Conservation (phyloP, 306 rosid species). For the Pterocarpus santalinus region DNA sequence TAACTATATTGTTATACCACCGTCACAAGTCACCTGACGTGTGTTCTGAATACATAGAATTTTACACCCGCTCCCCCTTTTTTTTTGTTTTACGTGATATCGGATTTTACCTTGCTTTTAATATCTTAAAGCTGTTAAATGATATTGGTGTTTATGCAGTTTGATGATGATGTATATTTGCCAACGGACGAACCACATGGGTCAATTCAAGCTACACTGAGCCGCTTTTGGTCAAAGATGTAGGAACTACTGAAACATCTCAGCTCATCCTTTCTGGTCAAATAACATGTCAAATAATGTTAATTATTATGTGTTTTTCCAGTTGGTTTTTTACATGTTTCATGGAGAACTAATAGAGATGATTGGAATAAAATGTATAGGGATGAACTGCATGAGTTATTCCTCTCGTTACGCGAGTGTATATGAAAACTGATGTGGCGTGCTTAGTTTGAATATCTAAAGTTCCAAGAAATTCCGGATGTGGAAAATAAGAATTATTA, state of each 20-base stretch:
- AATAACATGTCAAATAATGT: slow-evolving; percentile 6
- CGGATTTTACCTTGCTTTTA: background rate
- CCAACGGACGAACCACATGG: slow-evolving; percentile 98
- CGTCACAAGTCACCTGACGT: background rate
- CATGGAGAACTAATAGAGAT: background rate
- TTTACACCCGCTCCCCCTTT: too few species aligned
- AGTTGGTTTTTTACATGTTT: background rate
- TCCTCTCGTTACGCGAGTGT: background rate
- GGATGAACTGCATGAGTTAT: slow-evolving; percentile 28
- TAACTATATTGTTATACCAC: background rate
- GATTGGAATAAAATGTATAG: background rate
- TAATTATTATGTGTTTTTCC: background rate
- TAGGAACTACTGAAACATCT: slow-evolving; percentile 47
- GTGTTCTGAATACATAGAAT: background rate
- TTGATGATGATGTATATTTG: slow-evolving; percentile 86
- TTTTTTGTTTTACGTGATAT: too few species aligned
- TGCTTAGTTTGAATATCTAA: background rate
- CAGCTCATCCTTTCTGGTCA: slow-evolving; percentile 41
- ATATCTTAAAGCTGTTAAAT: slow-evolving; percentile 25
- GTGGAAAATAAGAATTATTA: too few species aligned
- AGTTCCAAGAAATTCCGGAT: slow-evolving; percentile 23
- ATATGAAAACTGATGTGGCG: background rate
- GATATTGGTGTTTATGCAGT: slow-evolving; percentile 59
- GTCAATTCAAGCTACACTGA: slow-evolving; percentile 87
- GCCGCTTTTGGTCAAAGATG: slow-evolving; percentile 80